Conservation (phyloP, 768 basidiomycete genomes). For the Mycena crocata region DNA sequence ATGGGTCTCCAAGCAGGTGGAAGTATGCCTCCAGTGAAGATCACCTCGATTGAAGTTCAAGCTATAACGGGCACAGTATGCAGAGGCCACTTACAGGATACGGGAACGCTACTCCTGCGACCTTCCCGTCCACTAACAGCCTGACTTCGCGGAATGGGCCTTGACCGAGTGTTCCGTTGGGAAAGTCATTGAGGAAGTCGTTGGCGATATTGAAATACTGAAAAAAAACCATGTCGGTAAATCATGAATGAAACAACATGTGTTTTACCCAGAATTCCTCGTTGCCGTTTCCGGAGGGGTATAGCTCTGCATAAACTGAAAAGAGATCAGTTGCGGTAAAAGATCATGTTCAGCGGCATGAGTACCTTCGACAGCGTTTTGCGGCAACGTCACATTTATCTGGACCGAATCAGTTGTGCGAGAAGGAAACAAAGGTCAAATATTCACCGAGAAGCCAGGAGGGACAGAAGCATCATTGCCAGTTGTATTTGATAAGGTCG, state of each 20-base stretch:
- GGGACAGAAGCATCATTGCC: constrained; percentile 84
- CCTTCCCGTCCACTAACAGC: constrained; percentile 56
- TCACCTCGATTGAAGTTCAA: too few relatives aligned
- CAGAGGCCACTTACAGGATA: constrained; percentile 58
- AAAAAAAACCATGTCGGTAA: constrained; percentile 2
- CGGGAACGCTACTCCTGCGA: constrained; percentile 62
- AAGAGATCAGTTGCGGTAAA: not conserved
- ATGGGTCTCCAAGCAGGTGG: constrained; percentile 78
- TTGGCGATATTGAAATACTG: constrained; percentile 79
- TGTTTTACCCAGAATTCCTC: constrained; percentile 80
- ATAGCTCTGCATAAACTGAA: constrained; percentile 49
- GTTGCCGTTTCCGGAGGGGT: constrained; percentile 69
- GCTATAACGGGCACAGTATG: too few relatives aligned
- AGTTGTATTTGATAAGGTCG: constrained; percentile 69
- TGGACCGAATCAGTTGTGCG: constrained; percentile 36
- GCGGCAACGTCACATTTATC: constrained; percentile 78
- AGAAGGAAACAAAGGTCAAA: not conserved
- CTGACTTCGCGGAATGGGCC: constrained; percentile 65
- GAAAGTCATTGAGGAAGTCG: constrained; percentile 51
- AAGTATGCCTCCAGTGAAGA: constrained; percentile 82
- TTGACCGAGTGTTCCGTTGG: constrained; percentile 48
- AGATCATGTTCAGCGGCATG: not conserved
- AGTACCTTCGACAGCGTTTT: constrained; percentile 62
- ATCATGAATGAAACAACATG: not conserved
- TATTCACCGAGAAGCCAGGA: constrained; percentile 71